Percentiles rank a stretch among this genome's conserved stretches.
Conservation (phyloP, 1,139 yeast species). For the Debaryomycetaceae sp. region DNA sequence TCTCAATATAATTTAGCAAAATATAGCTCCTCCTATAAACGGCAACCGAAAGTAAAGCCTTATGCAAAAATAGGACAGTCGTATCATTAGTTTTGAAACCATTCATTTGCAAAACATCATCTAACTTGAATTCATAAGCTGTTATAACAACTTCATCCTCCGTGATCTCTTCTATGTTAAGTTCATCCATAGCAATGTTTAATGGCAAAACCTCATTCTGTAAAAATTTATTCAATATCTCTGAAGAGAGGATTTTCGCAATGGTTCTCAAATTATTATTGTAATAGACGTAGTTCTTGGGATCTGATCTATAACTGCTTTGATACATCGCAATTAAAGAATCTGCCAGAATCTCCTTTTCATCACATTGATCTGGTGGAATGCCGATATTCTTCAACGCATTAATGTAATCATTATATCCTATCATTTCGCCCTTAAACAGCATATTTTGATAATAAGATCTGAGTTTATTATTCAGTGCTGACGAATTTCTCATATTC, state of each 20-base stretch:
- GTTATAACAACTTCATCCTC: conserved; percentile 76
- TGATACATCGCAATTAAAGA: conserved; percentile 46
- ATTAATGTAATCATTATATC: conserved; percentile 54
- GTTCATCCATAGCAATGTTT: conserved; percentile 54
- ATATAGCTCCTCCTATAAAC: conserved; percentile 37
- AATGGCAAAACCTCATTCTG: conserved; percentile 53
- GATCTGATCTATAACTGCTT: conserved; percentile 30
- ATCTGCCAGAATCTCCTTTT: conserved; percentile 23
- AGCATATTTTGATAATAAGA: conserved; percentile 51
- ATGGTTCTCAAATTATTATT: conserved; percentile 38
- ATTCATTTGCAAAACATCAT: conserved; percentile 61
- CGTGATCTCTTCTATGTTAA: conserved; percentile 61
- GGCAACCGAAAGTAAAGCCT: conserved; percentile 40
- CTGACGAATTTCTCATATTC: conserved; percentile 10
- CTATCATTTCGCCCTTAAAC: conserved; percentile 54
- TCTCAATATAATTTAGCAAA: conserved; percentile 46
- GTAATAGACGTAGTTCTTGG: conserved; percentile 33
- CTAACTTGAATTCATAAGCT: conserved; percentile 60
- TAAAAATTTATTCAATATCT: conserved; percentile 39
- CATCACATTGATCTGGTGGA: conserved; percentile 25
- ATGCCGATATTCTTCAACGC: conserved; percentile 58
- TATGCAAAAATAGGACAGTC: conserved; percentile 36
- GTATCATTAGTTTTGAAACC: conserved; percentile 44
- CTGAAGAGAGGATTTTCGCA: conserved; percentile 45
- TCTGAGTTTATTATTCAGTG: conserved; percentile 22